These are phyloP conservation scores for Aspergillus terreus DNA, from an alignment of 2,329 filamentous ascomycete genomes.

Conservation along the genomic window DNA sequence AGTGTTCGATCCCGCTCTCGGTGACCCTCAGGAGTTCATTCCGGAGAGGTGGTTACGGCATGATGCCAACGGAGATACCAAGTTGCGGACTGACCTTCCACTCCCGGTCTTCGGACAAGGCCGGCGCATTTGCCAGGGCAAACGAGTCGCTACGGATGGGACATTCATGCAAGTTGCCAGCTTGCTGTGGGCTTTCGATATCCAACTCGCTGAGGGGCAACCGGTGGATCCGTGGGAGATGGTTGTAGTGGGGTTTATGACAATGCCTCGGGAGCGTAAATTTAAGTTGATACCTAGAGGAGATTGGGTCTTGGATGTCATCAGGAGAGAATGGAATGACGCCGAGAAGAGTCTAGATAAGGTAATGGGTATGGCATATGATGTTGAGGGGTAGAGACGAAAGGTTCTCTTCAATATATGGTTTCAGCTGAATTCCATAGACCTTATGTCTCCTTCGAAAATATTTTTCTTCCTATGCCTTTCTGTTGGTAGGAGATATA, in stretches of 20 bases:
- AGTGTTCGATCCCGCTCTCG: slow-evolving; percentile 27
- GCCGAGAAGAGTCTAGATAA: slow-evolving; percentile 14
- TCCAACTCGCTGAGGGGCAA: slow-evolving; percentile 11
- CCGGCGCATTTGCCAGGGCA: slow-evolving; percentile 20
- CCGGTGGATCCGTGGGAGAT: slow-evolving; percentile 20
- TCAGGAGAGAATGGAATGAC: slow-evolving; percentile 15
- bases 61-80: not conserved
- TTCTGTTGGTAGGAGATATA: no score
- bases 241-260: slow-evolving; percentile 23
- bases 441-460: no score
- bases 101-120: slow-evolving; percentile 21
- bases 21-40: slow-evolving; percentile 15
- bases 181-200: slow-evolving; percentile 22
- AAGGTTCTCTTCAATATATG: no score
- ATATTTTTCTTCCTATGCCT: no score
- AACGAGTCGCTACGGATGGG: slow-evolving; percentile 19
- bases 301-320: slow-evolving; percentile 11
- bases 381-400: slow-evolving; percentile 10
- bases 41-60: slow-evolving; percentile 18
- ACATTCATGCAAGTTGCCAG: slow-evolving; percentile 19
- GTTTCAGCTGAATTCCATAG: no score
- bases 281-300: slow-evolving; percentile 19
- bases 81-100: slow-evolving; percentile 16
- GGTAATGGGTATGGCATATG: slow-evolving; percentile 13
- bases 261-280: slow-evolving; percentile 15